A percentile compares a stretch with the other conserved stretches of the same genome.
phyloP scores from a whole-genome alignment of 2,329 filamentous ascomycete genomes.

The Chrysoporthe cubensis region DNA sequence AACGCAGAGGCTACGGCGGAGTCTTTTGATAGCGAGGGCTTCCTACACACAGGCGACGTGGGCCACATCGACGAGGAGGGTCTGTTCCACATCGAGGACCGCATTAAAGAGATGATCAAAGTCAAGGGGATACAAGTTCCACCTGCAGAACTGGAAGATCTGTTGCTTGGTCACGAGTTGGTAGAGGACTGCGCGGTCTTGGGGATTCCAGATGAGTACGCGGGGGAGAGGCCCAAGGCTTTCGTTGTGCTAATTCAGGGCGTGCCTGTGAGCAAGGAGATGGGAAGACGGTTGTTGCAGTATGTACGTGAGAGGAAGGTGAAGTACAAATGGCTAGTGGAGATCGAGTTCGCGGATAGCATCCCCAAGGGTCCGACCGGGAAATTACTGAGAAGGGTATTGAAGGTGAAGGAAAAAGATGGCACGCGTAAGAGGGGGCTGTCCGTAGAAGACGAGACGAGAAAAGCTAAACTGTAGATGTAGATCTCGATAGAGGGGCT shows the following conservation, averaged over 20 bases:
- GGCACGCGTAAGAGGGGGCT: not conserved
- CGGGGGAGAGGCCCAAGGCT: slow-evolving; percentile 62
- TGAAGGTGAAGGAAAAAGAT: slow-evolving; percentile 34
- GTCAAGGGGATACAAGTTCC: slow-evolving; percentile 39
- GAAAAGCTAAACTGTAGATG: slow-evolving; percentile 15
- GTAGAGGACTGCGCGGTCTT: slow-evolving; percentile 65
- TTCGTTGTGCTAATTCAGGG: slow-evolving; percentile 57
- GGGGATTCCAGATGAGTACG: slow-evolving; percentile 53
- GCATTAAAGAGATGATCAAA: slow-evolving; percentile 62
- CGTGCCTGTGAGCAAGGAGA: slow-evolving; percentile 30
- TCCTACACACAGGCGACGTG: slow-evolving; percentile 63
- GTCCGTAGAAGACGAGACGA: slow-evolving; percentile 4
- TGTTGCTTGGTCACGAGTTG: slow-evolving; percentile 35
- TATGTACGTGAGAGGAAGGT: slow-evolving; percentile 57
- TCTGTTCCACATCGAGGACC: slow-evolving; percentile 60
- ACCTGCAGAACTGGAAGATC: slow-evolving; percentile 38
- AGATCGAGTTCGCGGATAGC: slow-evolving; percentile 50
- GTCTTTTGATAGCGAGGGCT: slow-evolving; percentile 58
- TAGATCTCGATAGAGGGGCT: not conserved
- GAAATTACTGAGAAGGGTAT: slow-evolving; percentile 59
- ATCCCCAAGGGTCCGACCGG: slow-evolving; percentile 62
- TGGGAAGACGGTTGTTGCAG: slow-evolving; percentile 46
- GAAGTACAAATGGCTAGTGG: slow-evolving; percentile 53
- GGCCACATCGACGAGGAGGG: slow-evolving; percentile 59
- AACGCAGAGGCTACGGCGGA: slow-evolving; percentile 46